Base-by-base conservation (phyloP, 495 filamentous ascomycete genomes). In the Hyaloscypha hepaticicola region DNA sequence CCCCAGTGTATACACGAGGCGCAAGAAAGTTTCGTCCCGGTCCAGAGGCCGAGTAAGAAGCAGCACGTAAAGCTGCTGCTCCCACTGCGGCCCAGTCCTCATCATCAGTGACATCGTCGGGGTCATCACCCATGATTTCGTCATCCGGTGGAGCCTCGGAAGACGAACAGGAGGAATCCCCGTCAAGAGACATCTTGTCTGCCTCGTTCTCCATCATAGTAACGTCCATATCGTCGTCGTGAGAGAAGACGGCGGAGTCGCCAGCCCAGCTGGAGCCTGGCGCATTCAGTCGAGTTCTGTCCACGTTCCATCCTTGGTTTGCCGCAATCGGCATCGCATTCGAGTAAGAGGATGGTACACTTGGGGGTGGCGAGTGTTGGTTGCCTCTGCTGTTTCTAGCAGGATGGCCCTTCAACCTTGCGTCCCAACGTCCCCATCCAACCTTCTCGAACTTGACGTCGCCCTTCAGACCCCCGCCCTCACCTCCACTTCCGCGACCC, bases 391-490 rank as follows among this genome's bases (percentile, higher is more conserved):
- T 69, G 71, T 83, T 79, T 62, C 84, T 83, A 55, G 83, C 70
- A 16, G 84, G 77, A 66, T 93, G 86, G 27, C 86, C 90, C 61
- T 86, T 85, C 73, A 83, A 82, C 69, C 84, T 87, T 62, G 94
- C 94, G 75, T 95, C 89, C 95, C 95, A 99, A 53, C 92, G 87
- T 55, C 95, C 95, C 95, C 95, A 99, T 64, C 95, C 95, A 63
- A 96, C 89, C 78, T 99, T 99, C 74, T 96, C 90, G 70, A 97
- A 99, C 68, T 89, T 82, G 60, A 98, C 90, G 60, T 94, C 90
- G 68, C 89, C 87, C 12, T 76, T 64, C 49, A 88, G 81, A 58
- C 88, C 91, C 45, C 85, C 84, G 29, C 79, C 83, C 68, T 86
- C 85, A 61, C 80, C 83, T 33, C 82, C 83, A 49, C 77, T 82